Conservation (phyloP, 2,329 filamentous ascomycete genomes). For the Fusarium clavum region DNA sequence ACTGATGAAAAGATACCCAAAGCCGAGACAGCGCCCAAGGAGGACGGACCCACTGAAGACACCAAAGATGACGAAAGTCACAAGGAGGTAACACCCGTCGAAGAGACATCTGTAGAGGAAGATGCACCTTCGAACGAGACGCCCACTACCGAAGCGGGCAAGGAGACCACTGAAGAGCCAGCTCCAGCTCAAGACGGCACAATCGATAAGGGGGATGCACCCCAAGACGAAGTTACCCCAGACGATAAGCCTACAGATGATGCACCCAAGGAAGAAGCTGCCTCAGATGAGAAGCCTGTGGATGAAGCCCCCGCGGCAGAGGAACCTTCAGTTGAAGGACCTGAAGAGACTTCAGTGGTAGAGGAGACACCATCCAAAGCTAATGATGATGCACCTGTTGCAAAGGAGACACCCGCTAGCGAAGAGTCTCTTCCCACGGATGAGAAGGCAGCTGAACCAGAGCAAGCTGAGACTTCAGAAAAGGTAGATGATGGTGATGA, state of each 20-base stretch:
- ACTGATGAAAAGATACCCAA: constrained; percentile 13
- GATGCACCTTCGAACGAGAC: constrained; percentile 12
- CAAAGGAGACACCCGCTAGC: constrained; percentile 2
- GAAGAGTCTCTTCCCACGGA: constrained; percentile 6
- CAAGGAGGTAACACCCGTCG: constrained; percentile 22
- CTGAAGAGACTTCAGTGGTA: background rate
- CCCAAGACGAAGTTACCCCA: constrained; percentile 4
- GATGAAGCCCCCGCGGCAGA: background rate
- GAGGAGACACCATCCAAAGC: constrained; percentile 8
- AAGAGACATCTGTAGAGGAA: constrained; percentile 8
- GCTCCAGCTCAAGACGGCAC: constrained; percentile 5
- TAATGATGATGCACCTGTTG: background rate
- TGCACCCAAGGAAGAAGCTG: background rate
- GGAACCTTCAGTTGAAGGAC: constrained; percentile 4
- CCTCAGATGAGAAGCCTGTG: background rate
- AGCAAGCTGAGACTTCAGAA: background rate
- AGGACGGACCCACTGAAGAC: constrained; percentile 11
- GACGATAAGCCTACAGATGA: constrained; percentile 9
- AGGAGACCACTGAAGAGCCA: constrained; percentile 12
- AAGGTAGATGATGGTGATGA: constrained; percentile 29
- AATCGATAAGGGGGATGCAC: constrained; percentile 2
- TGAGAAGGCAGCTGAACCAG: constrained; percentile 1
- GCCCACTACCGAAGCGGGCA: constrained; percentile 9
- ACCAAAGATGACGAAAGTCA: constrained; percentile 13
- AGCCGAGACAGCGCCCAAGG: constrained; percentile 9